Evolutionary conservation across 768 basidiomycete genomes (phyloP).

Genomic region (Auriscalpium microsporum): DNA sequence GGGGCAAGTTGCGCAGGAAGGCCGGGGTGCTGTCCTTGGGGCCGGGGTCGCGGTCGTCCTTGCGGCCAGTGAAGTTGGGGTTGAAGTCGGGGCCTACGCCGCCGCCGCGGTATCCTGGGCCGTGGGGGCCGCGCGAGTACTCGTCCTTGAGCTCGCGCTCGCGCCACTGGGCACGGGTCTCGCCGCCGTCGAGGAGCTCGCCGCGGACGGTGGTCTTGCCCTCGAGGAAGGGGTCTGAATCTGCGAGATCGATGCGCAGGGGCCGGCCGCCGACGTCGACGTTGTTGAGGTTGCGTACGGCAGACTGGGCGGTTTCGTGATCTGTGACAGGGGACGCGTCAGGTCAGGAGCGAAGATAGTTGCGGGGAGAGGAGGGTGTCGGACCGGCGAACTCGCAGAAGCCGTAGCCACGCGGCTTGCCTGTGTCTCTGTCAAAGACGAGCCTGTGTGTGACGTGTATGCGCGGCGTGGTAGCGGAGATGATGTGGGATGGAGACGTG

Average conservation of each 20-base stretch:
- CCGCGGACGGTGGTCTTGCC: constrained; percentile 84
- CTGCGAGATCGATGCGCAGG: constrained; percentile 88
- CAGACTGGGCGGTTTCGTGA: constrained; percentile 91
- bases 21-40: constrained; percentile 28
- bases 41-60: background rate
- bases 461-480: no score
- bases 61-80: no score
- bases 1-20: constrained; percentile 62
- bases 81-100: no score
- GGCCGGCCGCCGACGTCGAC: constrained; percentile 88
- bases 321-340: constrained; percentile 40
- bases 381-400: constrained; percentile 89
- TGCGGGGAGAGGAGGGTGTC: background rate
- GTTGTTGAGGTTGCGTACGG: constrained; percentile 93
- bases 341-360: background rate
- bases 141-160: constrained; percentile 29
- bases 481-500: no score
- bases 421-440: constrained; percentile 88
- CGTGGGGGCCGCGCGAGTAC: no score
- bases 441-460: constrained; percentile 37
- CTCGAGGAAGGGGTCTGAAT: constrained; percentile 87
- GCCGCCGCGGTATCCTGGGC: no score
- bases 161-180: constrained; percentile 46
- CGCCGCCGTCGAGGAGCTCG: constrained; percentile 67
- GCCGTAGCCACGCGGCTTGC: constrained; percentile 89